Evolutionary conservation across 2,329 filamentous ascomycete species (phyloP).

Genomic region (Talaromyces sp.): DNA sequence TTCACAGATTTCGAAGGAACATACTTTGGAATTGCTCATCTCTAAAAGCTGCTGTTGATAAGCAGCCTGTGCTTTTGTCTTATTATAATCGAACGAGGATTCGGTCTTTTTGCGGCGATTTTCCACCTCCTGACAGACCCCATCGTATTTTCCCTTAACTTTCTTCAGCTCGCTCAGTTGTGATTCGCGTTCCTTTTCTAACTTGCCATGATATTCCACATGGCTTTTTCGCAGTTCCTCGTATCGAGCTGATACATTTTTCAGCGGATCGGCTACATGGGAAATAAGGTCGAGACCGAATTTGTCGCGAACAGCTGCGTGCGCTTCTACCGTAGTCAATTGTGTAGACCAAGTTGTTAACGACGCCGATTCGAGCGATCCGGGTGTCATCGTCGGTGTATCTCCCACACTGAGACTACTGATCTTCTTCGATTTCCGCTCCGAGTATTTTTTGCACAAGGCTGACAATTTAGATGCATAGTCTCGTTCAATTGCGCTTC

Average conservation of each 20-base stretch:
- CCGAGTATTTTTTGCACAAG: conserved; percentile 93
- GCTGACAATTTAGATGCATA: conserved; percentile 84
- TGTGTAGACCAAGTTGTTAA: conserved; percentile 97
- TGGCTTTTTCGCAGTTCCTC: conserved; percentile 93
- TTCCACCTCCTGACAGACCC: conserved; percentile 90
- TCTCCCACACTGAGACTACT: conserved; percentile 89
- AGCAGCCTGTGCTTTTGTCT: conserved; percentile 81
- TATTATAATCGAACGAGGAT: conserved; percentile 79
- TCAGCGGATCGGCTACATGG: conserved; percentile 83
- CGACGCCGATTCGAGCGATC: conserved; percentile 92
- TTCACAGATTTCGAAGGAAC: not conserved
- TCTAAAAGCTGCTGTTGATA: conserved; percentile 91
- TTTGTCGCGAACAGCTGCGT: conserved; percentile 83
- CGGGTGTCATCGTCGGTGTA: conserved; percentile 85
- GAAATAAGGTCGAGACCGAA: conserved; percentile 74
- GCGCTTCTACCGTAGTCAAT: conserved; percentile 80
- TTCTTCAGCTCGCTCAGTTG: conserved; percentile 85
- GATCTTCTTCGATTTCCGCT: conserved; percentile 90
- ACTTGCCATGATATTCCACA: conserved; percentile 78
- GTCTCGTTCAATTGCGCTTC: conserved; percentile 92
- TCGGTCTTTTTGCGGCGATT: conserved; percentile 92
- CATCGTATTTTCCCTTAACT: conserved; percentile 88
- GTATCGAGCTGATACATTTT: conserved; percentile 68
- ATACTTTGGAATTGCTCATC: conserved; percentile 86
- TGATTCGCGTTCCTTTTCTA: conserved; percentile 83